phyloP scores from a whole-genome alignment of 192 early-diverging fungal genomes.

The Dispira simplex region DNA sequence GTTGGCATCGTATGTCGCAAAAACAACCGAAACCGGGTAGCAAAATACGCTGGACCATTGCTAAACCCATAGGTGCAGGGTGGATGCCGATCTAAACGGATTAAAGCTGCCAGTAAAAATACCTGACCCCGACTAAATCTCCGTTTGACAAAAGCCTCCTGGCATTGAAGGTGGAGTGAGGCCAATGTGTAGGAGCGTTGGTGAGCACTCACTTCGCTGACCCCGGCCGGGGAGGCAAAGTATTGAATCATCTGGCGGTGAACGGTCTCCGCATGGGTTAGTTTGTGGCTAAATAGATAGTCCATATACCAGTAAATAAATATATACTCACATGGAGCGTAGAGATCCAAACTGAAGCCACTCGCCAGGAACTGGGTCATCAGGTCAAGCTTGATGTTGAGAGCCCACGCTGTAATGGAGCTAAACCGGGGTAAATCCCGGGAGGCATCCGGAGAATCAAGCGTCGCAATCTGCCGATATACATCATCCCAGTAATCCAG shows the following conservation, averaged over 20 bases:
- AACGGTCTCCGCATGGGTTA: not conserved
- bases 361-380: not conserved
- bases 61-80: not conserved
- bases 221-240: not conserved
- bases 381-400: not conserved
- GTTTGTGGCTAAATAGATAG: not conserved
- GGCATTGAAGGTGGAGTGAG: no score
- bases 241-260: not conserved
- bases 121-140: not conserved
- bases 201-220: not conserved
- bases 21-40: not conserved
- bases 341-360: slow-evolving; percentile 1
- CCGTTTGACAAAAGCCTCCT: not conserved
- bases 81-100: not conserved
- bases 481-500: not conserved
- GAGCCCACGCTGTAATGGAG: slow-evolving; percentile 1
- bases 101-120: not conserved
- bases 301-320: slow-evolving; percentile 2
- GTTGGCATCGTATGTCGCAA: not conserved
- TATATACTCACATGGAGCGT: not conserved
- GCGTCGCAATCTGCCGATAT: not conserved
- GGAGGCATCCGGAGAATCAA: not conserved
- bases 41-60: not conserved
- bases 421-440: no score
- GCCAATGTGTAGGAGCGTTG: not conserved